Evolutionary conservation across 371 early-diverging fungal species (phyloP), one percentile per base, ranked within the genome.

Genomic region (Haplosporangium sp.): DNA sequence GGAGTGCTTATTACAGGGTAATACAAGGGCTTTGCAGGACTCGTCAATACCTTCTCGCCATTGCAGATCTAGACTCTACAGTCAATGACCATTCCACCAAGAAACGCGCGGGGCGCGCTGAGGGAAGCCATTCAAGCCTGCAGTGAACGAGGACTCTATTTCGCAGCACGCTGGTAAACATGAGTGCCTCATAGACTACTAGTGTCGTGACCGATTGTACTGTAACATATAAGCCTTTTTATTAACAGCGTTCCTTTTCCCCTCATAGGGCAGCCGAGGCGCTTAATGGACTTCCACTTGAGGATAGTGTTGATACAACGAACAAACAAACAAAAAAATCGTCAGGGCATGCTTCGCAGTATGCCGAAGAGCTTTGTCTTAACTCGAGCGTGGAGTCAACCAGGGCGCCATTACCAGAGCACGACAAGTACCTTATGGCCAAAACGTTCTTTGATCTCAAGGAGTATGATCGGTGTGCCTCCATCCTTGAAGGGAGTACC

Each of bases 401-500:
- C 20, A 47, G 42, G 10, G 51, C 37, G 14, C 41, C 58, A 36
- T n/a, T 81, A 62, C 40, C 63, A 0, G 87, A 89, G 57, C 55
- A 65, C 38, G 92, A 92, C 65, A 82, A 82, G 50, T 89, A 88
- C 52, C 80, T 87, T 45, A 83, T 91, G 71, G 93, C 92, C 41
- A 92, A 91, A 73, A 75, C 90, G 5, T 83, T 90, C 40, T 95
- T 94, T 66, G 90, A 94, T 47, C 69, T 89, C 62, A 86, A 90
- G 61, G 91, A 95, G 60, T 92, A 85, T 64, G 89, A 91, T 71
- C 85, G 91, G 10, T 90, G 87, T 36, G 83, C 85, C 0, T 81
- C 75, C 47, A 60, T 84, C 1, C 77, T 94, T 18, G 74, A 84
- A 51, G 83, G 81, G 11, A 86, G 86, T 45, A 62, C 43, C 2